These are phyloP conservation scores for Cyclostephanos tholiformis DNA, from an alignment of 108 stramenopile species.

Conservation along the genomic window DNA sequence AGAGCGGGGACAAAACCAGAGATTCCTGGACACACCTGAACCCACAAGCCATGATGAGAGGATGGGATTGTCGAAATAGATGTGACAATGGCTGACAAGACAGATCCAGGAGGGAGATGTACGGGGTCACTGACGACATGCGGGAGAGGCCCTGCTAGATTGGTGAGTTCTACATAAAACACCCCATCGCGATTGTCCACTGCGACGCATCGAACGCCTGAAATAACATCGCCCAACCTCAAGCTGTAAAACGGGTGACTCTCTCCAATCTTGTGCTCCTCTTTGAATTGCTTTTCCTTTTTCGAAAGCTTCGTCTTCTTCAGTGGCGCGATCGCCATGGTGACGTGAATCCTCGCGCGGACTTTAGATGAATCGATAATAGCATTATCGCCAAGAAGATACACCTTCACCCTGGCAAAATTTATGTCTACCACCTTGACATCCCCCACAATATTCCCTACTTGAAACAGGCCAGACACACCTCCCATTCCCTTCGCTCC, in stretches of 20 bases:
- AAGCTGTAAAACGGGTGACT: constrained; percentile 79
- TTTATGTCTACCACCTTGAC: constrained; percentile 59
- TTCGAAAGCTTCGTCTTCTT: constrained; percentile 40
- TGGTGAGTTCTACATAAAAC: constrained; percentile 59
- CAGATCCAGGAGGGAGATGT: constrained; percentile 60
- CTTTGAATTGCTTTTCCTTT: constrained; percentile 44
- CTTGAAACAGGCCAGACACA: constrained; percentile 1
- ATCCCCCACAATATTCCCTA: constrained; percentile 63
- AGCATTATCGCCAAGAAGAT: constrained; percentile 39
- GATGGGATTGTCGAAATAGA: constrained; percentile 41
- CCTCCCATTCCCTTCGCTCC: constrained; percentile 6
- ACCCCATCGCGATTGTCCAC: constrained; percentile 55
- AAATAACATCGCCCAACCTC: constrained; percentile 56
- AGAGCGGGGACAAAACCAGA: constrained; percentile 73
- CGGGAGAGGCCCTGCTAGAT: constrained; percentile 32
- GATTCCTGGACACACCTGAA: constrained; percentile 67
- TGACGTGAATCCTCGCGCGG: constrained; percentile 64
- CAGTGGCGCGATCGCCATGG: constrained; percentile 57
- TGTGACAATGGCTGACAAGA: constrained; percentile 57
- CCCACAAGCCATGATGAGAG: constrained; percentile 64
- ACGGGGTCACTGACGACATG: constrained; percentile 47
- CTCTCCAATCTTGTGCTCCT: constrained; percentile 54
- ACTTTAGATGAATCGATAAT: constrained; percentile 26
- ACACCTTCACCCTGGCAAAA: constrained; percentile 59
- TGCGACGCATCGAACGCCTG: constrained; percentile 56